A percentile compares a stretch with the other conserved stretches of the same genome.
Evolutionary conservation across 192 early-diverging fungal species (phyloP).

Genomic region (Coemansia erecta): DNA sequence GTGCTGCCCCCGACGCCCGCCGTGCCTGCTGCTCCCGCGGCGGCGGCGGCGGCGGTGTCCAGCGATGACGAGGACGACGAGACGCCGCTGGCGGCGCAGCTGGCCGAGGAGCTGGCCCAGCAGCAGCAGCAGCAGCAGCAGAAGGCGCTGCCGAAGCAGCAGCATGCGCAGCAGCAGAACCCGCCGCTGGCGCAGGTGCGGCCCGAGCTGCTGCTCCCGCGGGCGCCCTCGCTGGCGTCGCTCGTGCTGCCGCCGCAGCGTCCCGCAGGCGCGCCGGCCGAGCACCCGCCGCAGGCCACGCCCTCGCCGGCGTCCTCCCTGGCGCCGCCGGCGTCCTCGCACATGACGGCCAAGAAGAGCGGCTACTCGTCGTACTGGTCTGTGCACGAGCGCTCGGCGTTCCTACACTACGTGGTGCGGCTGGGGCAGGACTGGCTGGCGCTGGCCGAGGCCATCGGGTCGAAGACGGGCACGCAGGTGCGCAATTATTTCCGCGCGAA

Average conservation of each 20-base stretch:
- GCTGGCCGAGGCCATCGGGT: slow-evolving; percentile 67
- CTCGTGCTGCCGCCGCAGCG: slow-evolving; percentile 27
- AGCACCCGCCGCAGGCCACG: neutral
- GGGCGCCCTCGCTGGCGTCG: slow-evolving; percentile 14
- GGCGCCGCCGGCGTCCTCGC: neutral
- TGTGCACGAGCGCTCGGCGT: slow-evolving; percentile 72
- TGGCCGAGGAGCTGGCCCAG: slow-evolving; percentile 31
- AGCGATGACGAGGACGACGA: slow-evolving; percentile 45
- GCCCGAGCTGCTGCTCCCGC: slow-evolving; percentile 17
- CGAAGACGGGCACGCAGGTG: slow-evolving; percentile 80
- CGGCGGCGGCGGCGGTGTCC: too few species aligned
- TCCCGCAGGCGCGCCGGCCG: neutral
- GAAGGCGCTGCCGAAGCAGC: neutral
- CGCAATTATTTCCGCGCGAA: slow-evolving; percentile 78
- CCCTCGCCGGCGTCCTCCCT: neutral
- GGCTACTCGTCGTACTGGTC: slow-evolving; percentile 87
- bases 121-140: neutral
- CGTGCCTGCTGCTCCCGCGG: too few species aligned
- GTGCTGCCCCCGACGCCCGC: neutral
- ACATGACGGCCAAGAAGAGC: slow-evolving; percentile 46
- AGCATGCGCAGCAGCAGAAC: too few species aligned
- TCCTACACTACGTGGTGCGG: slow-evolving; percentile 58
- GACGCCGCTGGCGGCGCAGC: slow-evolving; percentile 45
- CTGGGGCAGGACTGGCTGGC: slow-evolving; percentile 78
- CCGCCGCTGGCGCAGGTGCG: slow-evolving; percentile 31